Evolutionary conservation across 2,329 filamentous ascomycete species (phyloP), one percentile per base, ranked within the genome.

Genomic region (Septoria petroselini): DNA sequence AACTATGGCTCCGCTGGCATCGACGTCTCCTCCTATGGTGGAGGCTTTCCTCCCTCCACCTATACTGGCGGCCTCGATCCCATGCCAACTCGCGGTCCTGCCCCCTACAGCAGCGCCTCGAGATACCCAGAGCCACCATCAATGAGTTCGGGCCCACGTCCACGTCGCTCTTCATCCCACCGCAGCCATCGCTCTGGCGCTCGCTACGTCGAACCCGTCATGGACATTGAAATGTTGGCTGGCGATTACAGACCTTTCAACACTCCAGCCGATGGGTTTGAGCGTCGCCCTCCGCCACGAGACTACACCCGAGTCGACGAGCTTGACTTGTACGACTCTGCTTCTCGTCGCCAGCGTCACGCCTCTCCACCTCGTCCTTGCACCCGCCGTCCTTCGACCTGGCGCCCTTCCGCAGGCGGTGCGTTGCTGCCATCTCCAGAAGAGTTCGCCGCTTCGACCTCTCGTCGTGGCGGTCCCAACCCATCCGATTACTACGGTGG

Each of bases 11-110:
- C 46, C 2, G 19, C 38, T 31, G 46, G 46, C 0, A 14, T 49
- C 15, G 46, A 49, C 14, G n/a, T 49, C 30, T 37, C 38, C 1
- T 30, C 38, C 11, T 37, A 33, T 12, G 38, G 46, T 17, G 46
- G 46, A 12, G 31, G 39, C 15, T 35, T 35, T 15, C 23, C 23
- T 15, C 29, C 18, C 27, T 41, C 40, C 4, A 29, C 40, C 23
- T 41, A 30, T 19, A 14, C n/a, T 30, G 40, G 25, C 29, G 35
- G 35, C n/a, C 35, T 18, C 18, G 23, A 18, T 21, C 29, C 40
- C 3, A 30, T 12, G 25, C 33, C 33, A n/a, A 18, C 38, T n/a
- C 19, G 19, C 14, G 15, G 27, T 41, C 19, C 18, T 15, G 23
- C n/a, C 27, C 38, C 40, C 12, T 35, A 44, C 41, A 34, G 9